Base-by-base conservation (phyloP, 331 rosid species). In the Phaseolus coccineus region DNA sequence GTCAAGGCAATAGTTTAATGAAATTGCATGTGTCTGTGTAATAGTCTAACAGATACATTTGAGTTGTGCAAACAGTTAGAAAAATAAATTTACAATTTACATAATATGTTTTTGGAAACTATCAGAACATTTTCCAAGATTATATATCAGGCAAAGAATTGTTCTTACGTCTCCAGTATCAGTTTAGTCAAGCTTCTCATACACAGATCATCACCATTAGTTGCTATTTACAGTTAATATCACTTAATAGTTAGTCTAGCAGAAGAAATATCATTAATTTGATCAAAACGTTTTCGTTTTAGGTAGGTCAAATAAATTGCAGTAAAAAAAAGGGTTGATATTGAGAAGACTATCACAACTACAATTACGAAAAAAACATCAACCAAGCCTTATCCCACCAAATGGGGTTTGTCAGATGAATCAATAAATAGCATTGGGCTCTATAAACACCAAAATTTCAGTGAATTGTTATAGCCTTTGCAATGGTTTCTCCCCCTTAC, bases 181-280 rank as follows among this genome's bases (percentile, higher is more conserved):
- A 28, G 25, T 30, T 40, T 63, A 12, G 61, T 16, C 35, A 52
- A 64, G 73, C 52, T 12, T 47, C 35, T 28, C 33, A 14, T 35
- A 12, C 52, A 55, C 69, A 72, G 61, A 35, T 68, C 39, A 25
- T 61, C 71, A 61, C 62, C 80, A 70, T 59, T 39, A 70, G 11
- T 19, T 63, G 30, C 30, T 40, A 12, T 15, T 39, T 51, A 25
- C 2, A 48, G 35, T 51, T 24, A 63, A 64, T 7, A 61, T 80
- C 24, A 62, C 25, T 61, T 46, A 61, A 16, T 16, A 61, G 8
- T 48, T 31, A 80, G 39, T n/a, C 2, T 44, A 31, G 5, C 53
- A 25, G 62, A 58, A 30, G 51, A 48, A 71, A 61, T 8, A 25
- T 24, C 33, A 31, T 16, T 40, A 70, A 8, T 70, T 5, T 13